These are phyloP conservation scores for Aspergillus diversus DNA, from an alignment of 495 filamentous ascomycete genomes.

Conservation along the genomic window DNA sequence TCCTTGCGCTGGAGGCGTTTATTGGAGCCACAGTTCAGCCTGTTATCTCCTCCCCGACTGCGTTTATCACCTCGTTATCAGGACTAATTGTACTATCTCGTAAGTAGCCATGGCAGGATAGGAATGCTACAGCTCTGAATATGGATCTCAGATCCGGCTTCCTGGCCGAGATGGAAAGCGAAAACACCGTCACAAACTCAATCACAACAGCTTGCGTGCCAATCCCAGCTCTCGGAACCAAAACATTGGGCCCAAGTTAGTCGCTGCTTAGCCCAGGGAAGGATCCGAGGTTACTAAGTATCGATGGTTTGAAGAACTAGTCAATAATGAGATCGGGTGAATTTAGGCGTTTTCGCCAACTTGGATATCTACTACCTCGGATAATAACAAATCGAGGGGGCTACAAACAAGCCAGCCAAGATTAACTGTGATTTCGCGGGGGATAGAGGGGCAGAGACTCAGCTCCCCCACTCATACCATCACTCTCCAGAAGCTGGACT, in stretches of 20 bases:
- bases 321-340: background rate
- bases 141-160: slow-evolving; percentile 85
- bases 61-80: background rate
- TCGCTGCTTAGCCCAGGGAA: background rate
- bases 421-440: too few species aligned
- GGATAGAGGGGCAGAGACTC: too few species aligned
- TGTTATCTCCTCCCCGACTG: slow-evolving; percentile 3
- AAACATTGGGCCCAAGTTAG: background rate
- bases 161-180: slow-evolving; percentile 34
- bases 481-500: too few species aligned
- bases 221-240: background rate
- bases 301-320: background rate
- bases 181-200: too few species aligned
- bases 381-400: too few species aligned
- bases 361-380: too few species aligned
- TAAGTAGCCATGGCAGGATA: background rate
- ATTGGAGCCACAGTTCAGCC: background rate
- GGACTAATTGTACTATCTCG: background rate
- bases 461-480: too few species aligned
- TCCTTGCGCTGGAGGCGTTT: background rate
- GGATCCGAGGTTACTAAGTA: background rate
- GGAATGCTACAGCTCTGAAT: slow-evolving; percentile 28
- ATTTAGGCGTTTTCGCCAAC: background rate
- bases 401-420: too few species aligned
- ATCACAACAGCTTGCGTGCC: too few species aligned